Evolutionary conservation across 2,329 filamentous ascomycete species (phyloP), one percentile per base, ranked within the genome.

Genomic region (Talaromyces marneffei): DNA sequence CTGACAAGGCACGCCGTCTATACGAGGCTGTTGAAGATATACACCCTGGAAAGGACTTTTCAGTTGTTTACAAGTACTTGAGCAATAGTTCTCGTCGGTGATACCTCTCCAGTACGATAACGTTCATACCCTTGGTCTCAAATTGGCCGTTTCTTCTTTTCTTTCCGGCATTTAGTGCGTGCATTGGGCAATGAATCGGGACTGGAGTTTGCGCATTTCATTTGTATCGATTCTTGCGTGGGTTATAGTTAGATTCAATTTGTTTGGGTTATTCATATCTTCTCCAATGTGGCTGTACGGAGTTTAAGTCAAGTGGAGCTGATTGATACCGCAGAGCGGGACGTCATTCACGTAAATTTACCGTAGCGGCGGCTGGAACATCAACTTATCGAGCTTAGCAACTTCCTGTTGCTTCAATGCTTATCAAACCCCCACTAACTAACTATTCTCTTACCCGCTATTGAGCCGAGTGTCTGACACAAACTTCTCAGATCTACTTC

Each of bases 31-130:
- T 87, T 0, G 86, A 87, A 71, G 75, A 82, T 66, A 78, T 80
- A 54, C 84, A 90, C 59, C 83, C 84, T 65, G 88, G 88, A 0
- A 84, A 87, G 62, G 90, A 94, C 71, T 94, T 94, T 74, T 92
- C 88, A 0, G 88, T 93, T 7, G 85, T 94, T 8, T 94, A 92
- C 73, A 82, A 87, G 68, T 90, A 87, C 77, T 69, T 92, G 44
- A 68, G 71, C 65, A 72, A 71, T 18, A 71, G 71, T 64, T 74
- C 74, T 18, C 59, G 68, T 33, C 57, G 35, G n/a, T 59, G 50
- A 44, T 37, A 33, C 18, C n/a, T 29, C 20, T 4, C 46, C 8
- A 25, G 27, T 18, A 48, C 44, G 7, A 48, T 31, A 10, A 50
- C 5, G 46, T 14, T 31, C 10, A 52, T 33, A 52, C n/a, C 48